Evolutionary conservation across 2,329 filamentous ascomycete species (phyloP).

Genomic region (Podosphaera aphanis): DNA sequence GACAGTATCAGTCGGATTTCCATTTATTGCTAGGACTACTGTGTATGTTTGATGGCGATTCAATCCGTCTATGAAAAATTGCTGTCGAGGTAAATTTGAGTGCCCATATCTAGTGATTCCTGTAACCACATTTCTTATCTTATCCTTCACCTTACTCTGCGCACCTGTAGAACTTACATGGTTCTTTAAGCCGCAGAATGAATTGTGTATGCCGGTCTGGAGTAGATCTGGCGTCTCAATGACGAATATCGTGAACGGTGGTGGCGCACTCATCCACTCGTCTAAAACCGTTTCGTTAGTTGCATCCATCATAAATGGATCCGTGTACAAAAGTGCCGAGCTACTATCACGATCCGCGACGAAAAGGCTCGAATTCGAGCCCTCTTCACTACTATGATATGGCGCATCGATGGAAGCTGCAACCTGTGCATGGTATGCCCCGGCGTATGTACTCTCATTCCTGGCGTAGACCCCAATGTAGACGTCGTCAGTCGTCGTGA

Average conservation of each 20-base stretch:
- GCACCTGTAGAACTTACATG: conserved; percentile 22
- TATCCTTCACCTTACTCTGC: conserved; percentile 29
- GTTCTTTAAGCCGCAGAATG: conserved; percentile 56
- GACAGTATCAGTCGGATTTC: conserved; percentile 29
- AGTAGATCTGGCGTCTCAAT: conserved; percentile 31
- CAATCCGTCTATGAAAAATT: conserved; percentile 63
- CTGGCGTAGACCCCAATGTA: conserved; percentile 59
- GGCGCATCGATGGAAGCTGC: conserved; percentile 59
- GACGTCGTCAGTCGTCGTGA: conserved; percentile 40
- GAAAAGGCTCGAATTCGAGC: conserved; percentile 25
- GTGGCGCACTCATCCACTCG: conserved; percentile 29
- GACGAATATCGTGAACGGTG: conserved; percentile 59
- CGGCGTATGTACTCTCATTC: conserved; percentile 26
- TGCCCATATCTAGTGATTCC: conserved; percentile 46
- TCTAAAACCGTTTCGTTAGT: conserved; percentile 24
- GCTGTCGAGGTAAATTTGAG: conserved; percentile 52
- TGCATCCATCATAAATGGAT: conserved; percentile 36
- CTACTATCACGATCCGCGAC: conserved; percentile 69
- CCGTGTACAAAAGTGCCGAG: conserved; percentile 57
- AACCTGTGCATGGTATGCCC: conserved; percentile 57
- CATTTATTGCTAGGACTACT: conserved; percentile 44
- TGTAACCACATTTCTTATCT: conserved; percentile 24
- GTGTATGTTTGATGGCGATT: conserved; percentile 48
- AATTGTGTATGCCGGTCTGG: conserved; percentile 45
- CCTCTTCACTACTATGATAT: conserved; percentile 40